Evolutionary conservation across 1,139 yeast genomes (phyloP).

Genomic region (Suhomyces choctaworum): DNA sequence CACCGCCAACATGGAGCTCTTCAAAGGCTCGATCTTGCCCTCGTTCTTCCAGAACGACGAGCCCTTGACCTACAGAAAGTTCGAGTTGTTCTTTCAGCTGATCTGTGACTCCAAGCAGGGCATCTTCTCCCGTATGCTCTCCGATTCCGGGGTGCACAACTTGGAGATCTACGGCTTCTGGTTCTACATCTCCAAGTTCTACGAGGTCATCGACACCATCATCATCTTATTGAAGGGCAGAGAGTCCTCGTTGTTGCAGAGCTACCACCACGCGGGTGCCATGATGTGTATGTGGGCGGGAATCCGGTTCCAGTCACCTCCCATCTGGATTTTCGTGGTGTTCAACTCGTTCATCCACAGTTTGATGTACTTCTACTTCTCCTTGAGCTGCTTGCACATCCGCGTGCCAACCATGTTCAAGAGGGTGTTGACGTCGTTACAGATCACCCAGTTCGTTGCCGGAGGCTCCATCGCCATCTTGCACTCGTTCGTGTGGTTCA

Average conservation of each 20-base stretch:
- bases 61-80: slow-evolving; percentile 20
- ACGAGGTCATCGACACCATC: slow-evolving; percentile 70
- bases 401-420: slow-evolving; percentile 61
- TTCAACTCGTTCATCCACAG: slow-evolving; percentile 78
- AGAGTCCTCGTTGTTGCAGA: slow-evolving; percentile 67
- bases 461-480: slow-evolving; percentile 70
- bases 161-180: slow-evolving; percentile 63
- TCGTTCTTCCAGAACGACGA: slow-evolving; percentile 8
- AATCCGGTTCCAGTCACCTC: slow-evolving; percentile 68
- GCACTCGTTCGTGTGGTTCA: slow-evolving; percentile 63
- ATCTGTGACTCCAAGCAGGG: slow-evolving; percentile 65
- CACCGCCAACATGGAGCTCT: slow-evolving; percentile 34
- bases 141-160: slow-evolving; percentile 39
- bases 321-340: slow-evolving; percentile 79
- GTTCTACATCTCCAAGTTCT: slow-evolving; percentile 71
- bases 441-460: slow-evolving; percentile 66
- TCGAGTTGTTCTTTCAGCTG: slow-evolving; percentile 54
- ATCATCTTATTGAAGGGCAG: slow-evolving; percentile 69
- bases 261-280: slow-evolving; percentile 82
- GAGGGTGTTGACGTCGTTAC: slow-evolving; percentile 64
- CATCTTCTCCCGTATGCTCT: slow-evolving; percentile 41
- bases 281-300: slow-evolving; percentile 87
- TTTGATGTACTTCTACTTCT: slow-evolving; percentile 73
- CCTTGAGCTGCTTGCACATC: slow-evolving; percentile 61
- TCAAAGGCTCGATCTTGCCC: slow-evolving; percentile 28